Base-by-base conservation (phyloP, 345 rosid species). In the Hibiscus mutabilis region DNA sequence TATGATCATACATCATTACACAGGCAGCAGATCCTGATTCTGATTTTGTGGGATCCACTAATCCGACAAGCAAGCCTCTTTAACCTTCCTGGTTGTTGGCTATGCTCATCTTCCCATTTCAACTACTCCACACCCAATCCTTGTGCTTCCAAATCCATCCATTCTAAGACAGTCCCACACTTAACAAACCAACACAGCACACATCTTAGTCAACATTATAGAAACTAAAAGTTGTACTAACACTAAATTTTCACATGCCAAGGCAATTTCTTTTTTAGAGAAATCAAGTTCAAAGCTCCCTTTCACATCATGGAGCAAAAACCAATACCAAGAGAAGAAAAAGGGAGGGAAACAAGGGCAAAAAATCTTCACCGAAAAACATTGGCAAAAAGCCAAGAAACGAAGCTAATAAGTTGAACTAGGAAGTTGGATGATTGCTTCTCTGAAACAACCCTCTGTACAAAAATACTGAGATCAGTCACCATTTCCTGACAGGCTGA, bases 11-110 rank as follows among this genome's bases (percentile, higher is more conserved):
- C 69, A 77, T 65, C 81, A 53, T 53, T 53, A 82, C 77, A 80
- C 66, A 40, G 65, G 66, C 2, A 76, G 76, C 68, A 81, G 87
- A 84, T 88, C 88, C 89, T 78, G 82, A 79, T 83, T 83, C 85
- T 65, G 87, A 86, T 86, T 75, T 53, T 80, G 88, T 76, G 84
- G 92, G 92, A 78, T 78, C 89, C 89, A 84, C 84, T 60, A 37
- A 78, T 69, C 82, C 74, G 79, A 77, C 84, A 82, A 68, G 72
- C 60, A 71, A 77, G 74, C 74, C 60, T 24, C 60, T 57, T 11
- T 22, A 22, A 57, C 77, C 84, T 72, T 59, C 58, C 16, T 77
- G 83, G 83, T 79, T 73, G 86, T 73, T 87, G 83, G 82, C 82
- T 82, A 55, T 37, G 24, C 82, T 76, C 29, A 66, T 53, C 58